Conservation (phyloP, 2,329 filamentous ascomycete genomes). For the Didymella segeticola region DNA sequence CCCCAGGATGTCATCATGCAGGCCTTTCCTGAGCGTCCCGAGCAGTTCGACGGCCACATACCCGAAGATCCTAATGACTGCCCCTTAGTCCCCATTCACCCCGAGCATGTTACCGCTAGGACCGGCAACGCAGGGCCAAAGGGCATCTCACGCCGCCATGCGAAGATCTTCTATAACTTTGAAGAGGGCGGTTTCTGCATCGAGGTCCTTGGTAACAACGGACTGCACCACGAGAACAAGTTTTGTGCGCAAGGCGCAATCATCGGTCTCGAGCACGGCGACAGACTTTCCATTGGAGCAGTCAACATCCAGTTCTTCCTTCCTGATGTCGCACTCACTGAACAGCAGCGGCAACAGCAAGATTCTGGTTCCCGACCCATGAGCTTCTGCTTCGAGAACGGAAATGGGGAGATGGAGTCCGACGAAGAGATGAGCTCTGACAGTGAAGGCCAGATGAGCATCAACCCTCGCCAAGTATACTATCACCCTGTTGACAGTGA, state of each 20-base stretch:
- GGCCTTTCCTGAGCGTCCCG: constrained; percentile 43
- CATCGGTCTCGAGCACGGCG: constrained; percentile 66
- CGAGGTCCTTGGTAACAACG: constrained; percentile 68
- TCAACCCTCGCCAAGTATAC: constrained; percentile 45
- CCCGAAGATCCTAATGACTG: constrained; percentile 66
- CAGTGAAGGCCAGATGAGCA: constrained; percentile 40
- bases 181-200: constrained; percentile 70
- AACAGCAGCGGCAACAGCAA: constrained; percentile 59
- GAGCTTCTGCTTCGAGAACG: constrained; percentile 75
- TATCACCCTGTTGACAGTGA: constrained; percentile 37
- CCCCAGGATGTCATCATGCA: constrained; percentile 47
- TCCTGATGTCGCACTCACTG: constrained; percentile 58
- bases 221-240: constrained; percentile 58
- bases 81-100: constrained; percentile 75
- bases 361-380: constrained; percentile 64
- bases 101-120: constrained; percentile 52
- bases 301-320: constrained; percentile 73
- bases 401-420: constrained; percentile 62
- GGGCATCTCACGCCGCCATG: constrained; percentile 75
- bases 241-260: constrained; percentile 29
- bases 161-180: constrained; percentile 74
- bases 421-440: constrained; percentile 51
- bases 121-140: constrained; percentile 68
- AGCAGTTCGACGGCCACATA: constrained; percentile 64
- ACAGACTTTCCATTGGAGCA: constrained; percentile 74